phyloP scores from a whole-genome alignment of 495 filamentous ascomycete species.

The Penicillium roqueforti region DNA sequence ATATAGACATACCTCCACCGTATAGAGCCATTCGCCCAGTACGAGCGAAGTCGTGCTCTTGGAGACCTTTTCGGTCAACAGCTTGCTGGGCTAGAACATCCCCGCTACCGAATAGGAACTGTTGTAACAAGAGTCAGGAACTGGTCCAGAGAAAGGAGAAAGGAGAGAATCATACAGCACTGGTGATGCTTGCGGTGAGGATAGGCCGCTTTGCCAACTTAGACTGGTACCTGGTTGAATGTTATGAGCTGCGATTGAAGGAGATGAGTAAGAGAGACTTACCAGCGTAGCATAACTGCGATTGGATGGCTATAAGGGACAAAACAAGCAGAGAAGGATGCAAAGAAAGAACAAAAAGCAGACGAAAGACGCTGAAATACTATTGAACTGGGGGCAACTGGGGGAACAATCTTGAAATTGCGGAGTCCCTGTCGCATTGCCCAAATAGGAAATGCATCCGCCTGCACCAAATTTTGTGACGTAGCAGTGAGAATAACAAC shows the following conservation, averaged over 20 bases:
- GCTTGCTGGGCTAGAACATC: constrained; percentile 90
- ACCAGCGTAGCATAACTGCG: constrained; percentile 45
- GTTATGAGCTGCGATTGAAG: constrained; percentile 10
- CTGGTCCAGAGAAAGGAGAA: background rate
- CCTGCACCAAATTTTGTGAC: constrained; percentile 8
- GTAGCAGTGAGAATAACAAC: background rate
- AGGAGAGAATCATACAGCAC: constrained; percentile 51
- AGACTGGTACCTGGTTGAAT: constrained; percentile 71
- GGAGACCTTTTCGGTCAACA: constrained; percentile 75
- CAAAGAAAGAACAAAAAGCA: background rate
- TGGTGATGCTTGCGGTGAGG: constrained; percentile 84
- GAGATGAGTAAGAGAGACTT: constrained; percentile 8
- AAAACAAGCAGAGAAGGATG: background rate
- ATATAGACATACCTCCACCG: constrained; percentile 66
- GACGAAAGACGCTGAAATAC: background rate
- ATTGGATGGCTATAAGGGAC: constrained; percentile 9
- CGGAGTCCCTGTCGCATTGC: constrained; percentile 20
- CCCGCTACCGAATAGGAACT: constrained; percentile 86
- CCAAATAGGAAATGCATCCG: constrained; percentile 21
- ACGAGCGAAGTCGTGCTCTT: constrained; percentile 75
- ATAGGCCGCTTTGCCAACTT: constrained; percentile 76
- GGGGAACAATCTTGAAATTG: constrained; percentile 25
- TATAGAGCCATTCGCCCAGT: constrained; percentile 91
- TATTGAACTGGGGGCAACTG: constrained; percentile 2
- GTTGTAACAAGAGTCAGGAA: background rate